These are phyloP conservation scores for Pyrus pyrifolia DNA, from an alignment of 306 rosid genomes.

Conservation along the genomic window DNA sequence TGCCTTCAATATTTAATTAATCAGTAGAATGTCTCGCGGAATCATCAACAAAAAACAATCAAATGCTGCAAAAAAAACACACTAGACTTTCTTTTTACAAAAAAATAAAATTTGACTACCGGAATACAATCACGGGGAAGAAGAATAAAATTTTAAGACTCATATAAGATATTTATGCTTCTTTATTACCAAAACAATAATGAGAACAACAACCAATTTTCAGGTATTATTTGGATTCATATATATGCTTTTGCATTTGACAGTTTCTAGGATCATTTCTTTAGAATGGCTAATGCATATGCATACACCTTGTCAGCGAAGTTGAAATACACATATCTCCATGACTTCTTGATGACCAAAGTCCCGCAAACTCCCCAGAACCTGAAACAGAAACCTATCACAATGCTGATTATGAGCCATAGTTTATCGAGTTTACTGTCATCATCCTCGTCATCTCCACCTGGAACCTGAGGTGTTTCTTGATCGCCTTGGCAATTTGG, in stretches of 20 bases:
- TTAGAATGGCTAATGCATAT: background rate
- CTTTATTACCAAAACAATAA: too few relatives aligned
- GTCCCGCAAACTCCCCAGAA: background rate
- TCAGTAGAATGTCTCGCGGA: too few relatives aligned
- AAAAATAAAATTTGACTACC: too few relatives aligned
- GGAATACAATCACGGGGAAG: too few relatives aligned
- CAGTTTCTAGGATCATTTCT: background rate
- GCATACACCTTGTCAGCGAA: background rate
- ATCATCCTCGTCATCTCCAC: background rate
- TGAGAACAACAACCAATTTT: too few relatives aligned
- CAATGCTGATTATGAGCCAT: background rate
- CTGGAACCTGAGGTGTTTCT: background rate
- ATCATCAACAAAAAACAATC: too few relatives aligned
- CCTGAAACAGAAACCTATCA: background rate
- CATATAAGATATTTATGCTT: too few relatives aligned
- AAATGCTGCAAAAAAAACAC: too few relatives aligned
- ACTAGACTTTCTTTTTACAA: too few relatives aligned
- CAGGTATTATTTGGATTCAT: too few relatives aligned
- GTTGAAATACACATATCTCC: constrained; percentile 10
- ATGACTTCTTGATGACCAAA: background rate
- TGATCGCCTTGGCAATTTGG: background rate
- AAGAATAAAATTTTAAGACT: too few relatives aligned
- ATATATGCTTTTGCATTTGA: background rate
- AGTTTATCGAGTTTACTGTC: background rate
- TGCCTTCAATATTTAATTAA: too few relatives aligned